Evolutionary conservation across 2,329 filamentous ascomycete genomes (phyloP).

Genomic region (Penicillium sp.): DNA sequence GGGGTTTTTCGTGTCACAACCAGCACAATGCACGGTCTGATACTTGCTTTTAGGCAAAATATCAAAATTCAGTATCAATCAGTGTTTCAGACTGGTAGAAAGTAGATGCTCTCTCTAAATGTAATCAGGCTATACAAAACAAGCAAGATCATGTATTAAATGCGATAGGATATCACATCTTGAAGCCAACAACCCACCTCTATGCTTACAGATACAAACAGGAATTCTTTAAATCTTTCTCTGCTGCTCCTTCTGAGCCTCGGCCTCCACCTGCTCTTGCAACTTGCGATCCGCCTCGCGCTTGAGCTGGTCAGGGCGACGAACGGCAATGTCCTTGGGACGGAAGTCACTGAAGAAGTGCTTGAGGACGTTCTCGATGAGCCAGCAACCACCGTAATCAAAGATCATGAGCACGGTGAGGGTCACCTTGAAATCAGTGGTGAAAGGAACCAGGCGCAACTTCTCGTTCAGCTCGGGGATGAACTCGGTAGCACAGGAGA

Average conservation of each 20-base stretch:
- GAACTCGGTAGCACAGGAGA: conserved; percentile 92
- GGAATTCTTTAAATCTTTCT: conserved; percentile 27
- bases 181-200: conserved; percentile 15
- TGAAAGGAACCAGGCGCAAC: conserved; percentile 90
- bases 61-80: no score
- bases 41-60: no score
- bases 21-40: no score
- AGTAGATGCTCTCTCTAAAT: no score
- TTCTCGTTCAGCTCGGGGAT: conserved; percentile 92
- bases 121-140: neutral
- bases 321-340: conserved; percentile 87
- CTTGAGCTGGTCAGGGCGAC: conserved; percentile 82
- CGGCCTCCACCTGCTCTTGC: conserved; percentile 54
- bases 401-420: conserved; percentile 83
- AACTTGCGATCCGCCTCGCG: conserved; percentile 71
- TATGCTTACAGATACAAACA: conserved; percentile 25
- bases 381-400: conserved; percentile 83
- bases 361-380: conserved; percentile 87
- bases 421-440: conserved; percentile 80
- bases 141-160: conserved; percentile 18
- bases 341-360: conserved; percentile 83
- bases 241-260: conserved; percentile 39
- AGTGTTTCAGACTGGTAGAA: no score
- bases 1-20: no score
- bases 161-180: conserved; percentile 15